Evolutionary conservation across 2,329 filamentous ascomycete species (phyloP), one percentile per base, ranked within the genome.

Genomic region (Trichoderma brevicompactum): DNA sequence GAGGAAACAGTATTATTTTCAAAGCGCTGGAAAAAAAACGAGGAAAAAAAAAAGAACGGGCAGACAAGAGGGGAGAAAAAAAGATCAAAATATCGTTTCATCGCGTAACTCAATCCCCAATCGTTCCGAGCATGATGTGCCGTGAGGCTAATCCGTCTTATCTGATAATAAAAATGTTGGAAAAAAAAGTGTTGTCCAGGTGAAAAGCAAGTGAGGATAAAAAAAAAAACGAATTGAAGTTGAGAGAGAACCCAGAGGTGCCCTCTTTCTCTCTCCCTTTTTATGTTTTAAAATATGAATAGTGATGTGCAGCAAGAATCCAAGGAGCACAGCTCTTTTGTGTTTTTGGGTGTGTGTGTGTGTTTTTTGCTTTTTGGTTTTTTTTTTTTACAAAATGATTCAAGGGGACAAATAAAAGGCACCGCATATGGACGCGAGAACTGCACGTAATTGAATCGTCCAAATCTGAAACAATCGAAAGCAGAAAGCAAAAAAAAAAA

Each of bases 91-190:
- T 70, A 70, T 65, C 68, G 64, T 60, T 55, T 54, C 56, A 55
- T 65, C 43, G 56, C 64, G 49, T 65, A 55, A 65, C 56, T 61
- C 55, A 65, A 61, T 48, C 56, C 56, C 54, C 56, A 52, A 54
- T 59, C 64, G 46, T 46, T 43, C 36, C 73, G 73, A 73, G 66
- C 70, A 65, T 72, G 69, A 71, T 71, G 69, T 75, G 76, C 76
- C 76, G 76, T 74, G 76, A 78, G 76, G 76, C 76, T 69, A 73
- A 72, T 72, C 74, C 74, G 71, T 78, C 75, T 77, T 77, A 72
- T 71, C 73, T 73, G 69, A 70, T 69, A 73, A 71, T 72, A 70
- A 68, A 60, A 69, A 64, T 38, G 7, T 17, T 40, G 36, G n/a
- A 36, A 44, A 38, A 38, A 34, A 32, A 53, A 38, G 40, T 40